A percentile compares a stretch with the other conserved stretches of the same genome.
These are phyloP conservation scores for Colletotrichum sp. DNA, from an alignment of 2,329 filamentous ascomycete genomes.

Conservation along the genomic window DNA sequence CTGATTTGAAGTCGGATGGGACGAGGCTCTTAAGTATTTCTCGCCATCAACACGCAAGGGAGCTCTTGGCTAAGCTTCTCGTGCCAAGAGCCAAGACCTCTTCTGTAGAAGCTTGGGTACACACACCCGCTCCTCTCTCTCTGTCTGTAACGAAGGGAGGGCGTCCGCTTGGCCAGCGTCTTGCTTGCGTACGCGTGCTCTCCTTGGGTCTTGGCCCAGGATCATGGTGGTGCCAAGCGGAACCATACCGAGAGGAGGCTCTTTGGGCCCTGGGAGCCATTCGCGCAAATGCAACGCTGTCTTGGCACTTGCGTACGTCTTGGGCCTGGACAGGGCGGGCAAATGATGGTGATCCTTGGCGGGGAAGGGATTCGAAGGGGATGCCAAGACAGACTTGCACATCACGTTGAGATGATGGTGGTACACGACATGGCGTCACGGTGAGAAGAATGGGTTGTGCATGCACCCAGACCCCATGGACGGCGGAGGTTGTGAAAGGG, in stretches of 20 bases:
- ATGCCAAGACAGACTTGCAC: not conserved
- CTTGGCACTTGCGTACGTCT: slow-evolving; percentile 3
- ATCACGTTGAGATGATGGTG: not conserved
- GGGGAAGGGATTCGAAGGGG: not conserved
- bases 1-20: not conserved
- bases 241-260: slow-evolving; percentile 8
- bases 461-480: too few relatives aligned
- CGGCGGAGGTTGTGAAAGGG: not conserved
- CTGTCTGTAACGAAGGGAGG: not conserved
- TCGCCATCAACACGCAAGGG: not conserved
- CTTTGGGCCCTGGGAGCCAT: not conserved
- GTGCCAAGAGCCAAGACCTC: slow-evolving; percentile 11
- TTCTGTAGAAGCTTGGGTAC: not conserved
- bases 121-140: not conserved
- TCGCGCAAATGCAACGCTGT: not conserved
- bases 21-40: slow-evolving; percentile 4
- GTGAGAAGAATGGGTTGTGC: not conserved
- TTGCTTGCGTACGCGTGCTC: not conserved
- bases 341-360: not conserved
- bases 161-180: not conserved
- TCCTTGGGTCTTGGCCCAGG: not conserved
- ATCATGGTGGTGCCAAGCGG: not conserved
- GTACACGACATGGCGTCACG: not conserved
- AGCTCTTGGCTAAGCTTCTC: slow-evolving; percentile 16
- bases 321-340: not conserved